Percentiles rank a stretch among this genome's conserved stretches.
Conservation (phyloP, 2,329 filamentous ascomycete species). For the Karstenula rhodostoma region DNA sequence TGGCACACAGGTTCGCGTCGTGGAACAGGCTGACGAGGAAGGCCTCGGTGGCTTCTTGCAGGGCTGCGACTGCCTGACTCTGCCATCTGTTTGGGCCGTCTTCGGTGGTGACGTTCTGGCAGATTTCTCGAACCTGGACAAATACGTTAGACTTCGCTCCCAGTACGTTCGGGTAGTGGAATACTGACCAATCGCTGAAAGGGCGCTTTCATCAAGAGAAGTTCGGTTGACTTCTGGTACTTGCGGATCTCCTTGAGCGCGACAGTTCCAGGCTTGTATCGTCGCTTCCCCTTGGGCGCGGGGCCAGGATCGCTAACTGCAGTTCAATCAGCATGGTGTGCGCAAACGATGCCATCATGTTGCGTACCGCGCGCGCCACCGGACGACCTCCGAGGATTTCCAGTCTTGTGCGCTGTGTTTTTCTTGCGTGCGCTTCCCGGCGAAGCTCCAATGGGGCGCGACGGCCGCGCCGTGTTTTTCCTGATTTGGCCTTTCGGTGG, state of each 20-base stretch:
- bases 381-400: background rate
- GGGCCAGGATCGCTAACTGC: slow-evolving; percentile 44
- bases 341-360: background rate
- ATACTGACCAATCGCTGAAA: slow-evolving; percentile 84
- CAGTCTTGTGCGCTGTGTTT: background rate
- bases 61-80: slow-evolving; percentile 94
- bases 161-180: slow-evolving; percentile 54
- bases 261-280: slow-evolving; percentile 74
- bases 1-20: slow-evolving; percentile 97
- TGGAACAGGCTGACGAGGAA: slow-evolving; percentile 98
- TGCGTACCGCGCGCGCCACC: slow-evolving; percentile 1
- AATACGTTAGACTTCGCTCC: slow-evolving; percentile 65
- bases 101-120: slow-evolving; percentile 68
- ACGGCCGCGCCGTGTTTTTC: slow-evolving; percentile 43
- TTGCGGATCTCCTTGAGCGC: slow-evolving; percentile 98
- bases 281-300: slow-evolving; percentile 43
- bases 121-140: slow-evolving; percentile 75
- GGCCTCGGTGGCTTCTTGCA: slow-evolving; percentile 98
- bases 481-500: slow-evolving; percentile 36
- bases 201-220: slow-evolving; percentile 94
- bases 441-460: slow-evolving; percentile 29
- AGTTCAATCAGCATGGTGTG: slow-evolving; percentile 8
- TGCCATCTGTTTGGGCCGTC: slow-evolving; percentile 79
- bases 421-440: slow-evolving; percentile 23
- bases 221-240: slow-evolving; percentile 97